These are phyloP conservation scores for Chrysopogon serrulatus DNA, from an alignment of 176 grass and related monocot species.

Conservation along the genomic window DNA sequence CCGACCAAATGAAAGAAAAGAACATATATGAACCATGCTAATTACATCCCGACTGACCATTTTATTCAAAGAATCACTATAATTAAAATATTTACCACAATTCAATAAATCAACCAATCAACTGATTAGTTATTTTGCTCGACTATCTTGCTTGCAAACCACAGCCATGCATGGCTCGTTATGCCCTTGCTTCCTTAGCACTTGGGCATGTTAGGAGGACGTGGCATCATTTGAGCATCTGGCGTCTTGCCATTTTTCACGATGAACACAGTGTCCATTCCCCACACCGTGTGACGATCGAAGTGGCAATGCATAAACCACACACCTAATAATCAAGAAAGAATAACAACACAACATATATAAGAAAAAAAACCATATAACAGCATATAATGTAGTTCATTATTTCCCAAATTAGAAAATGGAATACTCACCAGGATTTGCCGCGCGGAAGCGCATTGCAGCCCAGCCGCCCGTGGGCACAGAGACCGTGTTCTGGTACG, in stretches of 20 bases:
- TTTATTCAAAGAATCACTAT: not conserved
- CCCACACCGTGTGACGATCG: conserved; percentile 53
- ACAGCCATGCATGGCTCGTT: not conserved
- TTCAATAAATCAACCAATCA: not conserved
- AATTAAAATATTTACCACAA: not conserved
- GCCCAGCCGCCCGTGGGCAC: conserved; percentile 27
- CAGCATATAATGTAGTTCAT: not conserved
- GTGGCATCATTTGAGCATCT: conserved; percentile 23
- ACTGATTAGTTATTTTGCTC: not conserved
- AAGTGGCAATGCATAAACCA: conserved; percentile 88
- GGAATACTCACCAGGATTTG: conserved; percentile 26
- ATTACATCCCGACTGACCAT: not conserved
- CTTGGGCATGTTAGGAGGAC: conserved; percentile 43
- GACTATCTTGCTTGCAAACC: not conserved
- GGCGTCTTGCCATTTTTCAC: conserved; percentile 52
- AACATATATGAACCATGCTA: not conserved
- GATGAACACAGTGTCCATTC: conserved; percentile 71
- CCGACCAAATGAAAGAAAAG: not conserved
- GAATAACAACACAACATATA: not conserved
- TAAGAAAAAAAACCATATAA: not conserved
- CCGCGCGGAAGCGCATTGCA: conserved; percentile 18
- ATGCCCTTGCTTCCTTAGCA: conserved; percentile 32
- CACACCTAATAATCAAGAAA: conserved; percentile 25
- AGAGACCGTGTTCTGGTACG: conserved; percentile 11
- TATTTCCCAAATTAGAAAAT: not conserved